Evolutionary conservation across 2,329 filamentous ascomycete genomes (phyloP).

Genomic region (Apiospora pterosperma): DNA sequence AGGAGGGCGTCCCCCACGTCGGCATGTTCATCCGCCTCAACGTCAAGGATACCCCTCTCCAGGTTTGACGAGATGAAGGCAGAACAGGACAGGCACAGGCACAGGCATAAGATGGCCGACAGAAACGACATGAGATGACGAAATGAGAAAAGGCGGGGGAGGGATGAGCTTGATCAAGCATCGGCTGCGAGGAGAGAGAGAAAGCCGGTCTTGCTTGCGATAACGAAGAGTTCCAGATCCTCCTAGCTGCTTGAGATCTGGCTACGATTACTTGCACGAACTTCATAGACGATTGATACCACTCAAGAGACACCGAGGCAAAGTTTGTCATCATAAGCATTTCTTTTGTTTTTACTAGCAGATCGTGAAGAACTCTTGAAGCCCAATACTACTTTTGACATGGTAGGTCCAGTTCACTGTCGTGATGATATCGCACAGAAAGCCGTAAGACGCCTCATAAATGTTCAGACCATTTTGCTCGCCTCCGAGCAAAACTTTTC

Average conservation of each 20-base stretch:
- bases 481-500: conserved; percentile 31
- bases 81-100: background rate
- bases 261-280: background rate
- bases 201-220: background rate
- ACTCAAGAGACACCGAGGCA: background rate
- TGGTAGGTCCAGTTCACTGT: conserved; percentile 5
- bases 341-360: conserved; percentile 2
- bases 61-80: background rate
- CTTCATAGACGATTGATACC: background rate
- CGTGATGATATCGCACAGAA: background rate
- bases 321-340: background rate
- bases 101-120: background rate
- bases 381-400: background rate
- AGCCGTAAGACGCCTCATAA: conserved; percentile 21
- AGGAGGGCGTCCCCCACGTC: conserved; percentile 81
- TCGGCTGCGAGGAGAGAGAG: background rate
- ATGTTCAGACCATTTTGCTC: conserved; percentile 32
- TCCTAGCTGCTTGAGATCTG: background rate
- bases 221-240: background rate
- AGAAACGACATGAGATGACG: background rate
- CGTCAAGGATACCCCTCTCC: conserved; percentile 15
- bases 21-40: conserved; percentile 69
- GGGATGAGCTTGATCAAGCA: background rate
- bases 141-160: background rate
- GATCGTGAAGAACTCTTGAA: background rate